Conservation (phyloP, 805 yeast genomes). For the Candida cerambycidarum region DNA sequence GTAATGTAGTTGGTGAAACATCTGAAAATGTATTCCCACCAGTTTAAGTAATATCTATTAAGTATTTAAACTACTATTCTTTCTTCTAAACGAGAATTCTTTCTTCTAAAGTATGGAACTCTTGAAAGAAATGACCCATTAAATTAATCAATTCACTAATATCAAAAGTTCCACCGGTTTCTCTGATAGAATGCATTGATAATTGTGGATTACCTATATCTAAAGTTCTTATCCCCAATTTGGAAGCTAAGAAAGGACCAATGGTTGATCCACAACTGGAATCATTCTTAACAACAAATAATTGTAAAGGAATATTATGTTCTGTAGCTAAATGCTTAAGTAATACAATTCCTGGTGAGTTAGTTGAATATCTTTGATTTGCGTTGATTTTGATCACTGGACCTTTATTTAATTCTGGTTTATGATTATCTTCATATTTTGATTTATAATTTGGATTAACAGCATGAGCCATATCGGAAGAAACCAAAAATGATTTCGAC, state of each 20-base stretch:
- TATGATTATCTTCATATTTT: slow-evolving; percentile 74
- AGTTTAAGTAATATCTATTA: slow-evolving; percentile 1
- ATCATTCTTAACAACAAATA: slow-evolving; percentile 91
- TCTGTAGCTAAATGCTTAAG: slow-evolving; percentile 67
- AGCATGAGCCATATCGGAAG: slow-evolving; percentile 97
- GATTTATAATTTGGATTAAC: slow-evolving; percentile 88
- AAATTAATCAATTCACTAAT: slow-evolving; percentile 59
- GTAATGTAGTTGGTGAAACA: slow-evolving; percentile 29
- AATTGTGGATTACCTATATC: slow-evolving; percentile 91
- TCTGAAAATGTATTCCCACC: slow-evolving; percentile 25
- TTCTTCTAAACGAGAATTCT: slow-evolving; percentile 28
- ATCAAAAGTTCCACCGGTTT: slow-evolving; percentile 83
- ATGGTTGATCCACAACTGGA: slow-evolving; percentile 96
- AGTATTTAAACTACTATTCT: too few species aligned
- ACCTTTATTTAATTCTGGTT: slow-evolving; percentile 81
- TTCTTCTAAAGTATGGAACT: slow-evolving; percentile 29
- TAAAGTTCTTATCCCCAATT: slow-evolving; percentile 80
- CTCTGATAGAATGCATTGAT: slow-evolving; percentile 92
- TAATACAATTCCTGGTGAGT: slow-evolving; percentile 83
- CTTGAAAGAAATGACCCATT: slow-evolving; percentile 60
- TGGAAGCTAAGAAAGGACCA: slow-evolving; percentile 89
- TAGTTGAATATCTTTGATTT: slow-evolving; percentile 92
- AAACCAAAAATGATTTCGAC: slow-evolving; percentile 80
- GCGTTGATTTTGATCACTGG: slow-evolving; percentile 94
- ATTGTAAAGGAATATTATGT: slow-evolving; percentile 78